These are phyloP conservation scores for Saccharomyces mikatae DNA, from an alignment of 805 yeast genomes.

Conservation along the genomic window DNA sequence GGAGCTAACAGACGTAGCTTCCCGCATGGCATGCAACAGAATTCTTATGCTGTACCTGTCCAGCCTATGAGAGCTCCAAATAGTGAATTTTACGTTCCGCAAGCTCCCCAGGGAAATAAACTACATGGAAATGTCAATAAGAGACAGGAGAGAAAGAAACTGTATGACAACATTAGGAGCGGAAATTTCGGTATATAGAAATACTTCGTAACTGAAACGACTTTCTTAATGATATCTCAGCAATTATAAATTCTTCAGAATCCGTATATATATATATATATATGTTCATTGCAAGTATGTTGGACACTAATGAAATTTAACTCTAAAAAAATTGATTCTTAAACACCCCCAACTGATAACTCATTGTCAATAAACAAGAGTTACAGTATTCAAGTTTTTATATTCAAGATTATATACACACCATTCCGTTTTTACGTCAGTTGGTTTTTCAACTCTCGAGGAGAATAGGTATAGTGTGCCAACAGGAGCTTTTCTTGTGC, in stretches of 20 bases:
- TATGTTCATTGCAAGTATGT: neutral
- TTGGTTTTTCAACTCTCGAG: neutral
- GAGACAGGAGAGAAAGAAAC: conserved; percentile 43
- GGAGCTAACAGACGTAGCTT: neutral
- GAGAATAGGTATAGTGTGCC: too few species aligned
- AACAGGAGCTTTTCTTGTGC: neutral
- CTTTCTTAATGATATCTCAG: neutral
- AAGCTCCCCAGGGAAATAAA: conserved; percentile 34
- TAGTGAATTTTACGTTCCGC: conserved; percentile 16
- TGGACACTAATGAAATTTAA: neutral
- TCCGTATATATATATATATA: neutral
- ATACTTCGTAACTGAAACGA: neutral
- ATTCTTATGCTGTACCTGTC: neutral
- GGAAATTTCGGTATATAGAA: conserved; percentile 60
- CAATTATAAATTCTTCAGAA: neutral
- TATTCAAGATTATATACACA: too few species aligned
- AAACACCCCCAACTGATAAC: neutral
- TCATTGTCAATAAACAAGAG: too few species aligned
- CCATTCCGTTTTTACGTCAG: neutral
- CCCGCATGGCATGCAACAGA: neutral
- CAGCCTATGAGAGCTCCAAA: neutral
- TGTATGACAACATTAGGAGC: conserved; percentile 56
- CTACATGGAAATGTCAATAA: conserved; percentile 34
- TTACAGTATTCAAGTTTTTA: too few species aligned
- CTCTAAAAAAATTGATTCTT: neutral